A percentile compares a stretch with the other conserved stretches of the same genome.
These are phyloP conservation scores for Periconia digitata DNA, from an alignment of 2,329 filamentous ascomycete species.

Conservation along the genomic window DNA sequence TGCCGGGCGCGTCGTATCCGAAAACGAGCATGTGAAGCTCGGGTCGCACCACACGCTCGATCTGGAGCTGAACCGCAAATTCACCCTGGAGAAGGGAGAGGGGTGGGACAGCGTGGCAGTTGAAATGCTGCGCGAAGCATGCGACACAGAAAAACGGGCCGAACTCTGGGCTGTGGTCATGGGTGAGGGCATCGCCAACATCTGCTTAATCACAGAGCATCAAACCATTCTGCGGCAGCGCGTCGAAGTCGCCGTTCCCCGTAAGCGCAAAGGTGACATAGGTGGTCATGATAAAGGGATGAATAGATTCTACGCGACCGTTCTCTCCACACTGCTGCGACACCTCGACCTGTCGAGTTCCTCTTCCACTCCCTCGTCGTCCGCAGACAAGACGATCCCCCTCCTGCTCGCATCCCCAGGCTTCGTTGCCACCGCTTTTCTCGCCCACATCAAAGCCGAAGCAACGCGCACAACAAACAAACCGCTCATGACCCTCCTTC, in stretches of 20 bases:
- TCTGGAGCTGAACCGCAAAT: constrained; percentile 82
- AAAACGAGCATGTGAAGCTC: constrained; percentile 68
- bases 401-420: constrained; percentile 86
- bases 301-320: constrained; percentile 75
- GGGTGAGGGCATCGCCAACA: constrained; percentile 83
- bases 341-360: constrained; percentile 68
- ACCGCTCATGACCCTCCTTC: constrained; percentile 62
- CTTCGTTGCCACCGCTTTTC: constrained; percentile 80
- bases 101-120: constrained; percentile 90
- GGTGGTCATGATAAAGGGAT: constrained; percentile 71
- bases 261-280: constrained; percentile 64
- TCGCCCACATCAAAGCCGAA: constrained; percentile 66
- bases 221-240: constrained; percentile 74
- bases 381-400: constrained; percentile 50
- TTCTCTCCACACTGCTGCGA: constrained; percentile 72
- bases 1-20: constrained; percentile 63
- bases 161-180: constrained; percentile 89
- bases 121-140: constrained; percentile 75
- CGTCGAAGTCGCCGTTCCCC: constrained; percentile 67
- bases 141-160: constrained; percentile 76
- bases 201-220: constrained; percentile 79
- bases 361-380: constrained; percentile 18
- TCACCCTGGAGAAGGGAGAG: constrained; percentile 78
- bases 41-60: constrained; percentile 74
- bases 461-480: constrained; percentile 73